Evolutionary conservation across 208 protist species (phyloP), one percentile per base, ranked within the genome.

Genomic region (Wallacemonas collosoma): DNA sequence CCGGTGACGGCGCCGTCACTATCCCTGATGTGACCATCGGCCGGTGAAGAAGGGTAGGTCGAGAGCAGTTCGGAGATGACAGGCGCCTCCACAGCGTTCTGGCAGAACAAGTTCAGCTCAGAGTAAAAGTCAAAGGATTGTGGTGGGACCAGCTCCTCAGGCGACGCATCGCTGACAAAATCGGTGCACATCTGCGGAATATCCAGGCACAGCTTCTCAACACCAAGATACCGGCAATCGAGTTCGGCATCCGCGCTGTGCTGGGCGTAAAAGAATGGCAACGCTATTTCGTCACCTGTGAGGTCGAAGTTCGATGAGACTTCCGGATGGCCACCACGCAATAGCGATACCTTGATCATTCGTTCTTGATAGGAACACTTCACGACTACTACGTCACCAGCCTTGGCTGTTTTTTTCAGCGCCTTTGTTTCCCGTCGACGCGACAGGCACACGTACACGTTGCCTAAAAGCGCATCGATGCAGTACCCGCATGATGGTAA

Each of bases 401-500:
- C 78, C 56, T 77, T 83, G 17, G 77, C 88, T 48, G 77, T 88
- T 15, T 86, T 77, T 47, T 85, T 87, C n/a, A 95, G 74, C 15
- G 83, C 76, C 58, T 78, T 67, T 11, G 63, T 73, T 50, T 85
- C 80, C 60, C 61, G 66, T 54, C 68, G 85, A 14, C 74, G 65
- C 50, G 71, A 76, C 14, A 88, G 73, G 72, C 87, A 94, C 38
- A 93, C 68, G 76, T 84, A 93, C n/a, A 96, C 74, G 40, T 90
- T 85, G 9, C 91, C 91, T 1, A 62, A 80, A 44, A 68, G 51
- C 1, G 80, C 65, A 41, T 93, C 81, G 66, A 96, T 81, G 68
- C 71, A 88, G 78, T 92, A 96, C 14, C 91, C 91, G 60, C 88
- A 93, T 14, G 81, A 89, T 3, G 90, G 90, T 53, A 91, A 75